Conservation (phyloP, 2,329 filamentous ascomycete genomes). For the Diplodia scrobiculata region DNA sequence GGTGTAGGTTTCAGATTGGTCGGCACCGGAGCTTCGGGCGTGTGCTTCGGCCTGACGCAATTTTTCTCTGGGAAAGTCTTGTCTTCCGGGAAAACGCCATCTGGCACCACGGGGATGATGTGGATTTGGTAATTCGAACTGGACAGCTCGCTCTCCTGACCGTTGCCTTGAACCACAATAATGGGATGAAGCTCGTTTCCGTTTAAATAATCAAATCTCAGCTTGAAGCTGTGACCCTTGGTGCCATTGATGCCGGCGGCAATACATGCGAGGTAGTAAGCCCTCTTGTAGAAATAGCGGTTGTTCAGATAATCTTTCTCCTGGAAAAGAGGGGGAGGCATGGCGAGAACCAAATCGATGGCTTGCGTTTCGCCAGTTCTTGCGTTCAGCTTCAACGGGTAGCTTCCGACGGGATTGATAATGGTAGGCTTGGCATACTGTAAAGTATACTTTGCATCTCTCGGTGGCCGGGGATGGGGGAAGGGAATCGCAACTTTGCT, state of each 20-base stretch:
- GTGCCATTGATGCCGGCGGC: slow-evolving; percentile 67
- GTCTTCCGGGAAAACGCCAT: slow-evolving; percentile 66
- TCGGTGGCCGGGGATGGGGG: slow-evolving; percentile 74
- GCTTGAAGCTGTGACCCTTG: slow-evolving; percentile 56
- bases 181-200: slow-evolving; percentile 78
- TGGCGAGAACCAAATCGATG: slow-evolving; percentile 83
- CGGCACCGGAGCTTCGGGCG: slow-evolving; percentile 44
- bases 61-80: slow-evolving; percentile 73
- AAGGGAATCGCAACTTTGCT: slow-evolving; percentile 77
- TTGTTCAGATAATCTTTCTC: slow-evolving; percentile 93
- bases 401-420: slow-evolving; percentile 88
- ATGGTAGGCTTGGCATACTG: slow-evolving; percentile 73
- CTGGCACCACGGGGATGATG: slow-evolving; percentile 73
- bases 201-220: slow-evolving; percentile 67
- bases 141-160: slow-evolving; percentile 44
- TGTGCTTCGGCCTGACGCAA: slow-evolving; percentile 63
- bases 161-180: slow-evolving; percentile 51
- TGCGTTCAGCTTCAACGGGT: slow-evolving; percentile 72
- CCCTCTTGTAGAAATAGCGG: slow-evolving; percentile 91
- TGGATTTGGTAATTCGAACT: slow-evolving; percentile 57
- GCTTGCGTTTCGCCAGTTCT: slow-evolving; percentile 62
- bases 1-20: slow-evolving; percentile 60
- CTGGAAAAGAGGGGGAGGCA: slow-evolving; percentile 78
- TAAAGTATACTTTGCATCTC: slow-evolving; percentile 79
- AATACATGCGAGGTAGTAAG: slow-evolving; percentile 86